A percentile compares a stretch with the other conserved stretches of the same genome.
Conservation (phyloP, 768 basidiomycete genomes). For the Pilatotrama ljubarskyi region DNA sequence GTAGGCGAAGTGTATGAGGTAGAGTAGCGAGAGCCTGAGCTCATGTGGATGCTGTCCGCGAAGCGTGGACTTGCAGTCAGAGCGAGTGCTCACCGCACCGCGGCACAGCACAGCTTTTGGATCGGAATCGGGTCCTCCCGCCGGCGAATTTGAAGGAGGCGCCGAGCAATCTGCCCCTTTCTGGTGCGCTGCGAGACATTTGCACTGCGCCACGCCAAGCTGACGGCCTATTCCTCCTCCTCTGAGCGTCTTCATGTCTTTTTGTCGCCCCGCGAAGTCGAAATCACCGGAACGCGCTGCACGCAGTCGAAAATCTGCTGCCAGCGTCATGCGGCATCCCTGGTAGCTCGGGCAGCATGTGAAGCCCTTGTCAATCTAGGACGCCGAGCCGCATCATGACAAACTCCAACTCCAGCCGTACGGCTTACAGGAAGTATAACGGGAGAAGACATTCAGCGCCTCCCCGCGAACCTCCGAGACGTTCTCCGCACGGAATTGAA, state of each 20-base stretch:
- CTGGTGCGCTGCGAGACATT: background rate
- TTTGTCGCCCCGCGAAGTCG: background rate
- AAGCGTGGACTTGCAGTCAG: conserved; percentile 12
- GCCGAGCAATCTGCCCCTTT: background rate
- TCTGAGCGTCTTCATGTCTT: background rate
- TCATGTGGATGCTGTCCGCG: conserved; percentile 6
- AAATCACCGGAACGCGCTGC: conserved; percentile 2
- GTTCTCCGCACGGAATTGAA: conserved; percentile 2
- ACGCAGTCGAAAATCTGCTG: background rate
- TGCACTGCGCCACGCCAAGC: too few species aligned
- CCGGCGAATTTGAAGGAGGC: conserved; percentile 5
- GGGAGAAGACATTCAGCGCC: conserved; percentile 3
- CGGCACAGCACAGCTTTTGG: conserved; percentile 5
- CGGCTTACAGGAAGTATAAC: background rate
- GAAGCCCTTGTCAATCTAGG: conserved; percentile 1
- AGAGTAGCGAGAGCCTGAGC: background rate
- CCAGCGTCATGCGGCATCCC: background rate
- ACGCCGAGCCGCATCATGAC: background rate
- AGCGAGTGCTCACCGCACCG: background rate
- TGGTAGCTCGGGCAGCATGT: background rate
- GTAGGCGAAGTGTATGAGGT: background rate
- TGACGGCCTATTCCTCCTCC: background rate
- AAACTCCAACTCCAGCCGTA: background rate
- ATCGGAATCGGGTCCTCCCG: background rate
- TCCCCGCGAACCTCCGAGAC: background rate